phyloP scores from a whole-genome alignment of 2,329 filamentous ascomycete species.

The Aaosphaeria arxii region DNA sequence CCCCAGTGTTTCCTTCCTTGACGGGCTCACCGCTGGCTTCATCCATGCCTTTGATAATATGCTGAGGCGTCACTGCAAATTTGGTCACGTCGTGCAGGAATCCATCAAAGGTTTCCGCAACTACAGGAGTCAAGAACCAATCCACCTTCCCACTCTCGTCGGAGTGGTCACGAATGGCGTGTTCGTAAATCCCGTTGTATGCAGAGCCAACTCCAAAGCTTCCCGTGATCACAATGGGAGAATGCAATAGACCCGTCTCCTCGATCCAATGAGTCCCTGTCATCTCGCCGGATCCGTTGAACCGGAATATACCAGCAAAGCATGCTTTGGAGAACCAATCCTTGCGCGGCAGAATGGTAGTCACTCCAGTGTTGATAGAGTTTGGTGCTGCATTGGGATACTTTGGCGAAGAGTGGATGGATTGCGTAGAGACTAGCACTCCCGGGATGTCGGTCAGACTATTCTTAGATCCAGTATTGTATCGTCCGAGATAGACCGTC shows the following conservation, averaged over 20 bases:
- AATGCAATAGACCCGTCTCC: constrained; percentile 58
- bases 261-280: constrained; percentile 61
- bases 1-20: constrained; percentile 61
- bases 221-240: constrained; percentile 60
- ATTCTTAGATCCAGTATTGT: constrained; percentile 40
- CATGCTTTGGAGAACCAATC: constrained; percentile 42
- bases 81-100: constrained; percentile 57
- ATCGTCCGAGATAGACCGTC: constrained; percentile 34
- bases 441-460: constrained; percentile 45
- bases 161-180: constrained; percentile 48
- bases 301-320: constrained; percentile 52
- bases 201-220: constrained; percentile 57
- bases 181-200: constrained; percentile 59
- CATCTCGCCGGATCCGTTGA: constrained; percentile 64
- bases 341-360: constrained; percentile 42
- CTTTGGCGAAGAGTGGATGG: constrained; percentile 29
- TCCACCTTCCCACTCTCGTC: constrained; percentile 44
- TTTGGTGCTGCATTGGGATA: constrained; percentile 23
- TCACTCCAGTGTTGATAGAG: constrained; percentile 43
- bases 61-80: constrained; percentile 54
- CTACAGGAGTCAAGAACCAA: constrained; percentile 56
- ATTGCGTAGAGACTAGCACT: constrained; percentile 42
- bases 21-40: constrained; percentile 52
- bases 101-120: constrained; percentile 64
- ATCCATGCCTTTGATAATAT: constrained; percentile 55